Base-by-base conservation (phyloP, 1,139 yeast species). In the Hyphopichia pseudoburtonii region DNA sequence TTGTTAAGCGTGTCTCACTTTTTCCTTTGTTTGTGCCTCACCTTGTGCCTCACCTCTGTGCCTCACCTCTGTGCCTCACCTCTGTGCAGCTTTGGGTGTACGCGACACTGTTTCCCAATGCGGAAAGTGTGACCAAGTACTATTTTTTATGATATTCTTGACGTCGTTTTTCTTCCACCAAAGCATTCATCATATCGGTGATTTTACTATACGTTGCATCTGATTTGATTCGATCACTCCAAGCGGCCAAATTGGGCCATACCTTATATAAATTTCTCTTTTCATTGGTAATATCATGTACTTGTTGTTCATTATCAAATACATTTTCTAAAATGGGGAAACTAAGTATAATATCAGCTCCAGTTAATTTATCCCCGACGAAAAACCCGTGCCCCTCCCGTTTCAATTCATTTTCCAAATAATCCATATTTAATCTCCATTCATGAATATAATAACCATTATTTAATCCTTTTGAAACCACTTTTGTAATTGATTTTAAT, bases 291-390 rank as follows among this genome's bases (percentile, higher is more conserved):
- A 65, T 56, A 28, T 64, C 66, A 35, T 50, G 50, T 3, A 66
- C 62, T 2, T 68, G 71, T 3, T 50, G 60, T 40, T 62, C 66
- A 43, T 70, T 70, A 45, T 69, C 73, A 44, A 70, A 69, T 2
- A 68, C 47, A 41, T 68, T 69, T 44, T 70, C 76, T 42, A 60
- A 60, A 18, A 70, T 42, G 0, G 78, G 78, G 57, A 70, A 76
- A 17, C 67, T 62, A 37, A 76, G 52, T 17, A 78, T 69, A 34
- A 82, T 64, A 50, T 82, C 88, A 2, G 86, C 87, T 2, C 70
- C 85, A 1, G 81, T 66, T 36, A 81, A 58, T 41, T 66, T 66
- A 40, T 75, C 67, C 3, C 81, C 81, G 9, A 78, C 82, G 51
- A 80, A 77, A 57, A 47, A 76, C 0, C 77, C 78, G 9, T 69